Percentiles rank a stretch among this genome's conserved stretches.
Evolutionary conservation across 225 moss, liverwort and hornwort species (phyloP).

Genomic region (Marchantia paleacea): DNA sequence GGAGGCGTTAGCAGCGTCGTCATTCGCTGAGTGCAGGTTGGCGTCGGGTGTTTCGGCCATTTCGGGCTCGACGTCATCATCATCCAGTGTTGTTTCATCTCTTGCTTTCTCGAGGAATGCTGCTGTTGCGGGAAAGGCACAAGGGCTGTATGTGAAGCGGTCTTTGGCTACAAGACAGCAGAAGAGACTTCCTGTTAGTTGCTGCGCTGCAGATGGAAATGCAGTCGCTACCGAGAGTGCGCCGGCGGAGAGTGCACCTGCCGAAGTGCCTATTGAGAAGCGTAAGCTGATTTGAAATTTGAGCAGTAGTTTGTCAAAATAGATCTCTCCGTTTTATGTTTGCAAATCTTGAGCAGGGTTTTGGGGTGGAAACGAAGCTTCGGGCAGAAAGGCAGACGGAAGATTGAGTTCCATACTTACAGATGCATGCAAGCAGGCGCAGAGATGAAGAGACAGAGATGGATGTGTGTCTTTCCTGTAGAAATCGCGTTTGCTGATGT

Average conservation of each 20-base stretch:
- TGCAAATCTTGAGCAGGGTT: not conserved
- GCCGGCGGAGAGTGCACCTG: conserved; percentile 9
- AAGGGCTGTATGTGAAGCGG: not conserved
- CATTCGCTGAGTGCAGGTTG: not conserved
- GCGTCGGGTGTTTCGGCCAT: not conserved
- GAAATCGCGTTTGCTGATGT: too few relatives aligned
- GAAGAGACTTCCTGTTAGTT: conserved; percentile 8
- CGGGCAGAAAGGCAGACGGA: too few relatives aligned
- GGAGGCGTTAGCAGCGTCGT: conserved; percentile 14
- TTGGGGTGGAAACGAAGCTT: not conserved
- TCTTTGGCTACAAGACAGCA: conserved; percentile 2
- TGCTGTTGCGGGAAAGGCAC: not conserved
- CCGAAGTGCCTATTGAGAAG: conserved; percentile 76
- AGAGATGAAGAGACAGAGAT: not conserved
- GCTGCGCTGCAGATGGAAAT: conserved; percentile 36
- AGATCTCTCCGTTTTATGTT: not conserved
- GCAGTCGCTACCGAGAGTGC: conserved; percentile 27
- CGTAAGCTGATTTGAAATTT: conserved; percentile 37
- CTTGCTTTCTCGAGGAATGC: conserved; percentile 2
- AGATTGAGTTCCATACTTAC: too few relatives aligned
- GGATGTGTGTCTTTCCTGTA: too few relatives aligned
- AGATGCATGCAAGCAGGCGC: not conserved
- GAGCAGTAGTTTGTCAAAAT: not conserved
- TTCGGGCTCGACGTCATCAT: not conserved
- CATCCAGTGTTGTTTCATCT: not conserved